A percentile compares a stretch with the other conserved stretches of the same genome.
These are phyloP conservation scores for Polyporus arcularius DNA, from an alignment of 768 basidiomycete species.

Conservation along the genomic window DNA sequence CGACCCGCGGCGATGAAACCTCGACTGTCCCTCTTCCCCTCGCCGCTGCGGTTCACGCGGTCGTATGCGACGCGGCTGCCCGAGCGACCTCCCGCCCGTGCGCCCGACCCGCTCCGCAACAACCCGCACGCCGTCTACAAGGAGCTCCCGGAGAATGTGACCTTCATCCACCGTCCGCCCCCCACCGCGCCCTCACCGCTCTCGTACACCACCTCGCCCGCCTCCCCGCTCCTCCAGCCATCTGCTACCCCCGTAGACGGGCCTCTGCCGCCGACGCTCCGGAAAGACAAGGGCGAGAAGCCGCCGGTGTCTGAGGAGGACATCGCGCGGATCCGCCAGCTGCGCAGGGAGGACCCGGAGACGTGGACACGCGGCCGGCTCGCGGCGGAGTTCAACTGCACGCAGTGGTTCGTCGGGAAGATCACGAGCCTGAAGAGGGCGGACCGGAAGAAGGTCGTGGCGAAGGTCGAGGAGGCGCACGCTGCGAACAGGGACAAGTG, in stretches of 20 bases:
- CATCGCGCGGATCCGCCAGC: slow-evolving; percentile 55
- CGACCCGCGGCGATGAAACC: slow-evolving; percentile 18
- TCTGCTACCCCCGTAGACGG: slow-evolving; percentile 24
- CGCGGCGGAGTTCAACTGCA: slow-evolving; percentile 78
- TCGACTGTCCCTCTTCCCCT: slow-evolving; percentile 7
- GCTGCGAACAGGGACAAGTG: slow-evolving; percentile 53
- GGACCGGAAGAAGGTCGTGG: slow-evolving; percentile 44
- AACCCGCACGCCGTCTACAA: slow-evolving; percentile 26
- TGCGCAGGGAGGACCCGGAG: slow-evolving; percentile 58
- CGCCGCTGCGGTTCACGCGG: slow-evolving; percentile 17
- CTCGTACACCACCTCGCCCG: slow-evolving; percentile 68
- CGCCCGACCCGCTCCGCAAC: slow-evolving; percentile 33
- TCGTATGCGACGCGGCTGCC: slow-evolving; percentile 32
- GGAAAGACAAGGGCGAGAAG: slow-evolving; percentile 21
- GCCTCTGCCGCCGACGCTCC: slow-evolving; percentile 29
- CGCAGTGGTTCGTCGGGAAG: slow-evolving; percentile 62
- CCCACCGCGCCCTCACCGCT: slow-evolving; percentile 73
- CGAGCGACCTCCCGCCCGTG: slow-evolving; percentile 29
- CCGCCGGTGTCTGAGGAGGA: slow-evolving; percentile 51
- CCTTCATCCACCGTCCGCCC: slow-evolving; percentile 86
- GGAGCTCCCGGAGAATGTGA: slow-evolving; percentile 47
- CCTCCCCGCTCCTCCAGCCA: slow-evolving; percentile 67
- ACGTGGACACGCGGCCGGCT: slow-evolving; percentile 63
- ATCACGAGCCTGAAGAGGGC: slow-evolving; percentile 63
- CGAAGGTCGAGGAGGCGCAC: slow-evolving; percentile 48